phyloP scores from a whole-genome alignment of 192 early-diverging fungal genomes.

The Gamsiella multidivaricata region DNA sequence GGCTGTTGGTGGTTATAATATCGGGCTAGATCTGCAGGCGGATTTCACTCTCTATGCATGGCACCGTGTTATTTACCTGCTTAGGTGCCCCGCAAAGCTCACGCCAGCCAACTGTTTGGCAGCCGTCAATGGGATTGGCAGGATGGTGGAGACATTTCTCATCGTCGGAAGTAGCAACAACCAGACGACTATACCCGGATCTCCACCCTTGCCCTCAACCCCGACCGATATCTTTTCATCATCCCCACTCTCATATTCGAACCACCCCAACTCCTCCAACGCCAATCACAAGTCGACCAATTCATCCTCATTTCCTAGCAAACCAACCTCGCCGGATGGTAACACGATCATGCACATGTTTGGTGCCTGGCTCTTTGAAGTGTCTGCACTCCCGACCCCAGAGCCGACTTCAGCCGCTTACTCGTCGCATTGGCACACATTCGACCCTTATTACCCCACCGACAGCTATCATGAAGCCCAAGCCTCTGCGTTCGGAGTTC shows the following conservation, averaged over 20 bases:
- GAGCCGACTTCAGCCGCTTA: conserved; percentile 33
- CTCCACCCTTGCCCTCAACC: conserved; percentile 21
- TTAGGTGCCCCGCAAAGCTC: conserved; percentile 63
- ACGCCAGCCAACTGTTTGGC: conserved; percentile 60
- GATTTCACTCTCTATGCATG: conserved; percentile 80
- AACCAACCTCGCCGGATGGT: conserved; percentile 65
- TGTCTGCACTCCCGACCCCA: conserved; percentile 52
- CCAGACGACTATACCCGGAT: conserved; percentile 27
- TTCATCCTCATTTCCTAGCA: conserved; percentile 1
- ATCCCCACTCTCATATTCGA: conserved; percentile 31
- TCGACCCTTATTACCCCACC: conserved; percentile 22
- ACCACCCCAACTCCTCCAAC: conserved; percentile 5
- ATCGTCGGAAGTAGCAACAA: conserved; percentile 24
- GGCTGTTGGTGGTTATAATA: conserved; percentile 62
- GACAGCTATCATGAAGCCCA: conserved; percentile 64
- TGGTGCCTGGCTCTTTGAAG: conserved; percentile 83
- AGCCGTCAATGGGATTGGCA: conserved; percentile 66
- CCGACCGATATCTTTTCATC: conserved; percentile 49
- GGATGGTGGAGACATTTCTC: conserved; percentile 66
- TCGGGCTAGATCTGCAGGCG: conserved; percentile 69
- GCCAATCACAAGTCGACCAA: conserved; percentile 3
- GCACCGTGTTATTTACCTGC: conserved; percentile 73
- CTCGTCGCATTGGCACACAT: conserved; percentile 32
- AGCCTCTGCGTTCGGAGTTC: conserved; percentile 75
- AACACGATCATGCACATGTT: conserved; percentile 88